Evolutionary conservation across 768 basidiomycete species (phyloP).

Genomic region (Saitozyma podzolica): DNA sequence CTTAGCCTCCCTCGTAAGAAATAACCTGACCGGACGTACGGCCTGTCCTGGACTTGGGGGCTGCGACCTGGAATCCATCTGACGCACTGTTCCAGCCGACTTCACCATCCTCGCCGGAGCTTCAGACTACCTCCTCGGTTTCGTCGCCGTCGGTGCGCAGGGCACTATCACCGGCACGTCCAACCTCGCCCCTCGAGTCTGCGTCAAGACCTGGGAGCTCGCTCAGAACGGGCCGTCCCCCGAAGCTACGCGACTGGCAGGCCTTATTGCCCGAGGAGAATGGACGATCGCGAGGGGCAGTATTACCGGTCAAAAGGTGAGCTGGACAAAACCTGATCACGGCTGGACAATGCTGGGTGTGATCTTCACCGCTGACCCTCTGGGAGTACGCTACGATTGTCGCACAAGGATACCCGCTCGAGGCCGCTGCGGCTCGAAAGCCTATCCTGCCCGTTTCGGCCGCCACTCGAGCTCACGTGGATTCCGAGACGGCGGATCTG

Average conservation of each 20-base stretch:
- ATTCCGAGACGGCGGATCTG: slow-evolving; percentile 9
- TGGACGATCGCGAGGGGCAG: slow-evolving; percentile 30
- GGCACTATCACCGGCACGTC: slow-evolving; percentile 37
- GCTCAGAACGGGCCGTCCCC: slow-evolving; percentile 15
- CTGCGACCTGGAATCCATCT: too few relatives aligned
- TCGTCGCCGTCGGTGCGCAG: slow-evolving; percentile 22
- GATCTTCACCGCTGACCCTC: too few relatives aligned
- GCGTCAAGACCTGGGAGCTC: slow-evolving; percentile 26
- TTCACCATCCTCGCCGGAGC: slow-evolving; percentile 34
- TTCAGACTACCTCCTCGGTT: slow-evolving; percentile 30
- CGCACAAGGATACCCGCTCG: not conserved
- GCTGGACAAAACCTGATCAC: not conserved
- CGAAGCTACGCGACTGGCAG: slow-evolving; percentile 24
- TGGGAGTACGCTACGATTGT: too few relatives aligned
- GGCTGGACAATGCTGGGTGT: too few relatives aligned
- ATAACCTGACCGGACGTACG: too few relatives aligned
- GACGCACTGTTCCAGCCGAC: not conserved
- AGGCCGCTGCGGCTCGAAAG: slow-evolving; percentile 6
- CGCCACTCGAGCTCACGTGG: slow-evolving; percentile 7
- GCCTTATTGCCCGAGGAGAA: slow-evolving; percentile 20
- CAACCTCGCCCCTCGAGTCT: slow-evolving; percentile 32
- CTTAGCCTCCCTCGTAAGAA: too few relatives aligned
- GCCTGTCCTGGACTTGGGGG: too few relatives aligned
- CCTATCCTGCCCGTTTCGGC: slow-evolving; percentile 13
- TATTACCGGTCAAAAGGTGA: slow-evolving; percentile 32